Evolutionary conservation across 306 rosid species (phyloP).

Genomic region (Trifolium fragiferum): DNA sequence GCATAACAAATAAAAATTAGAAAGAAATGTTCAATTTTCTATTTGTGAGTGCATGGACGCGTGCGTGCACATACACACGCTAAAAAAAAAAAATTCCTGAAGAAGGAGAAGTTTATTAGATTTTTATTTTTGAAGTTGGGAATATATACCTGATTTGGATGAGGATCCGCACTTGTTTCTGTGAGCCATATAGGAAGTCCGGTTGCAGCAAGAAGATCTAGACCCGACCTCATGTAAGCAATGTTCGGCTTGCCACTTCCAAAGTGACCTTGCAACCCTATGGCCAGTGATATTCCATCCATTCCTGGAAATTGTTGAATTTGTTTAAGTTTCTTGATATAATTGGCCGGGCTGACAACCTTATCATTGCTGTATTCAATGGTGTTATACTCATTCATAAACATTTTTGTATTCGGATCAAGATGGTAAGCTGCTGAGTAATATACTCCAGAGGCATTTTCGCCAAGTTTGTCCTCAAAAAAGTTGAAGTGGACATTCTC

Average conservation of each 20-base stretch:
- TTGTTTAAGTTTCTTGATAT: slow-evolving; percentile 48
- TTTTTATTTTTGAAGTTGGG: background rate
- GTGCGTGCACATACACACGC: too few species aligned
- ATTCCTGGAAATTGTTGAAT: slow-evolving; percentile 57
- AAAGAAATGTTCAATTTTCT: background rate
- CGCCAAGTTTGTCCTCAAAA: slow-evolving; percentile 60
- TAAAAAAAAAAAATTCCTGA: slow-evolving; percentile 44
- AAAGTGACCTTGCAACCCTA: slow-evolving; percentile 75
- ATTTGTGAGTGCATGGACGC: too few species aligned
- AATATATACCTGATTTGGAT: slow-evolving; percentile 59
- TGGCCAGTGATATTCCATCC: slow-evolving; percentile 48
- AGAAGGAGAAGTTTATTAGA: background rate
- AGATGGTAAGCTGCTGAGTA: slow-evolving; percentile 55
- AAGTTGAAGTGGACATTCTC: slow-evolving; percentile 76
- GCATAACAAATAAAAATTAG: slow-evolving; percentile 26
- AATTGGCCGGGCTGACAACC: slow-evolving; percentile 46
- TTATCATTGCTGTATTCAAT: slow-evolving; percentile 54
- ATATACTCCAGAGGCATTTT: slow-evolving; percentile 59
- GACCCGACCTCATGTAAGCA: slow-evolving; percentile 68
- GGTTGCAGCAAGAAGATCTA: slow-evolving; percentile 58
- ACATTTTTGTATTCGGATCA: slow-evolving; percentile 61
- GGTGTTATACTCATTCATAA: slow-evolving; percentile 75
- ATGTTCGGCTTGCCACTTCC: slow-evolving; percentile 56
- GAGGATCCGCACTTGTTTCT: slow-evolving; percentile 52
- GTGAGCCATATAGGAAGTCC: slow-evolving; percentile 78